phyloP scores from a whole-genome alignment of 1,139 yeast species.

The Candida sp. region DNA sequence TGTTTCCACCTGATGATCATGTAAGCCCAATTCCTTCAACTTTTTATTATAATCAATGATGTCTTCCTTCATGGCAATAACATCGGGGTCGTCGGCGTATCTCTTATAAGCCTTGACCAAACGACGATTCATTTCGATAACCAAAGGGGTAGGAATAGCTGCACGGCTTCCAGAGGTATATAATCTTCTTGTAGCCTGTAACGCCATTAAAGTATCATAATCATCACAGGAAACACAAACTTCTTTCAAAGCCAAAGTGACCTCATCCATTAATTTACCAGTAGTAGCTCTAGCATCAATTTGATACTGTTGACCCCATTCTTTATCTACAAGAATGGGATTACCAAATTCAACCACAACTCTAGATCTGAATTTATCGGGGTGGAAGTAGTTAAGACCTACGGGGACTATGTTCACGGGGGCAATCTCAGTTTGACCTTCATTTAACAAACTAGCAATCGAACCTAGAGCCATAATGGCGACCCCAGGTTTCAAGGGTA shows the following conservation, averaged over 20 bases:
- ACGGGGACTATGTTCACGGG: slow-evolving; percentile 44
- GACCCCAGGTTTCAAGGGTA: slow-evolving; percentile 46
- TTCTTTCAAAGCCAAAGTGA: slow-evolving; percentile 74
- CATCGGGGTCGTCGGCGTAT: slow-evolving; percentile 32
- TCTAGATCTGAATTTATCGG: slow-evolving; percentile 44
- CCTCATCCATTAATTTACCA: slow-evolving; percentile 59
- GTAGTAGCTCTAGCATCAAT: slow-evolving; percentile 63
- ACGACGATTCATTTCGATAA: slow-evolving; percentile 44
- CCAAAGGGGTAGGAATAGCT: slow-evolving; percentile 38
- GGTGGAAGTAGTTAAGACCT: slow-evolving; percentile 46
- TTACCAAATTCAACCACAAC: slow-evolving; percentile 47
- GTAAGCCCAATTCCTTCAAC: slow-evolving; percentile 33
- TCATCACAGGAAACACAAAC: slow-evolving; percentile 95
- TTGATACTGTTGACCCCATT: slow-evolving; percentile 24
- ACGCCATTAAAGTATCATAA: slow-evolving; percentile 89
- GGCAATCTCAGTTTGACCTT: slow-evolving; percentile 12
- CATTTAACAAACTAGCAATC: slow-evolving; percentile 23
- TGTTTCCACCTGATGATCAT: slow-evolving; percentile 43
- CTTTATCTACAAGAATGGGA: slow-evolving; percentile 36
- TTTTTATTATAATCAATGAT: slow-evolving; percentile 34
- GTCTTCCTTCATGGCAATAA: slow-evolving; percentile 27
- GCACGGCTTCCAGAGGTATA: slow-evolving; percentile 34
- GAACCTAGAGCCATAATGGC: slow-evolving; percentile 50
- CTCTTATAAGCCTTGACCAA: slow-evolving; percentile 38
- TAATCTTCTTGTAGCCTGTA: slow-evolving; percentile 74